Evolutionary conservation across 2,329 filamentous ascomycete genomes (phyloP), one percentile per base, ranked within the genome.

Genomic region (Sporothrix globosa): DNA sequence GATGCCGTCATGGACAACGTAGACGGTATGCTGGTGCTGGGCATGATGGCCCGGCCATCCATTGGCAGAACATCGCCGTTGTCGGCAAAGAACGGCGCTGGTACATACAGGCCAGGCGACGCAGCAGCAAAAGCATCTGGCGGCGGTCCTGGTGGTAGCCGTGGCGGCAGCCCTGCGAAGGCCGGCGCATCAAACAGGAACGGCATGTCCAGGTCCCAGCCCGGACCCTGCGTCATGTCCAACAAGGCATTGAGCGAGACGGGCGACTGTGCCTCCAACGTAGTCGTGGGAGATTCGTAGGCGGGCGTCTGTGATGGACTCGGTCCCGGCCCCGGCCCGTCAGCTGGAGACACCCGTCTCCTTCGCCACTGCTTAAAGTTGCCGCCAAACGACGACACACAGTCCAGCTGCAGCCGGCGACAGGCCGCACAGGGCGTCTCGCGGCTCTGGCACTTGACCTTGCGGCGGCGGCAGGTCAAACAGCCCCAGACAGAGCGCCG

Each of bases 401-500:
- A 73, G 2, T 65, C 53, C 21, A 73, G 72, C 14, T 70, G 68
- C 52, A 73, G 65, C 6, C 70, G 70, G 1, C 39, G 53, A 17
- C 72, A 73, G 17, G 72, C 70, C 10, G 69, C 68, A 50, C 70
- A 73, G 1, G 72, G 70, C 24, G 60, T 70, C 1, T 67, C 68
- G 1, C 72, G 54, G 39, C 66, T 66, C 44, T 70, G 70, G 68
- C 72, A 73, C 56, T 73, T 72, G 54, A 73, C 72, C 39, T 72
- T 73, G n/a, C 70, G 67, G 7, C 72, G 72, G 3, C 72, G 68
- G 27, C 72, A 73, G 3, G 70, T 73, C 41, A 73, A 19, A 27
- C 72, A 73, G 52, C 70, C 72, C 72, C 72, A 73, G 44, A 73
- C 72, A 4, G 70, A 71, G 1, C 71, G 67, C 14, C 52, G 50